These are phyloP conservation scores for Verticillium albo-atrum DNA, from an alignment of 2,329 filamentous ascomycete species.

Conservation along the genomic window DNA sequence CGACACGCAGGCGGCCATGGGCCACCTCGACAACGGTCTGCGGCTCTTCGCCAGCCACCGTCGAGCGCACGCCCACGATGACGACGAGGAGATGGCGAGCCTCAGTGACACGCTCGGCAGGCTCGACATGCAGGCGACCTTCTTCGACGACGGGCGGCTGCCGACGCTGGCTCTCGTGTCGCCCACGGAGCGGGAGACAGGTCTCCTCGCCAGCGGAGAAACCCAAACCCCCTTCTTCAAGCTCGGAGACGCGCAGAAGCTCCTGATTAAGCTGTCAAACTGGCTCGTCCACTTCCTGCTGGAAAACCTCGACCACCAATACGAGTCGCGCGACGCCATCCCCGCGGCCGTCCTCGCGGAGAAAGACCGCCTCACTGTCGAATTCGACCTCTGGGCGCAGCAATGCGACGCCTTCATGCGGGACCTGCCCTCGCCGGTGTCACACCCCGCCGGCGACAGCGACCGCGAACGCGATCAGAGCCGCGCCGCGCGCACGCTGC, in stretches of 20 bases:
- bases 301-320: background rate
- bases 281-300: background rate
- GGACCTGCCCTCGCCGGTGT: too few relatives aligned
- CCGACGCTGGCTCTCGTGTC: slow-evolving; percentile 1
- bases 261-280: slow-evolving; percentile 3
- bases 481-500: background rate
- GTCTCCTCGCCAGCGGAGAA: background rate
- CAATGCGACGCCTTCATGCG: background rate
- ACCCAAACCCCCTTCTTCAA: background rate
- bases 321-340: background rate
- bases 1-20: slow-evolving; percentile 6
- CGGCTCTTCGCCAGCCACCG: background rate
- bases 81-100: background rate
- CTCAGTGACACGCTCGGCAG: slow-evolving; percentile 3
- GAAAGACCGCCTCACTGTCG: background rate
- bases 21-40: slow-evolving; percentile 8
- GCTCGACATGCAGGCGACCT: slow-evolving; percentile 7
- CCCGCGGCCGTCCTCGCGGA: background rate
- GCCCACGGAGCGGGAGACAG: background rate
- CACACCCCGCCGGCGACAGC: too few relatives aligned
- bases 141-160: slow-evolving; percentile 4
- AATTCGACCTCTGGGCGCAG: background rate
- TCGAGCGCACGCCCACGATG: background rate
- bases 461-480: background rate
- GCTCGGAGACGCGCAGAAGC: slow-evolving; percentile 1